Evolutionary conservation across 1,284 basidiomycete genomes (phyloP).

Genomic region (Sanghuangporus weigelae): DNA sequence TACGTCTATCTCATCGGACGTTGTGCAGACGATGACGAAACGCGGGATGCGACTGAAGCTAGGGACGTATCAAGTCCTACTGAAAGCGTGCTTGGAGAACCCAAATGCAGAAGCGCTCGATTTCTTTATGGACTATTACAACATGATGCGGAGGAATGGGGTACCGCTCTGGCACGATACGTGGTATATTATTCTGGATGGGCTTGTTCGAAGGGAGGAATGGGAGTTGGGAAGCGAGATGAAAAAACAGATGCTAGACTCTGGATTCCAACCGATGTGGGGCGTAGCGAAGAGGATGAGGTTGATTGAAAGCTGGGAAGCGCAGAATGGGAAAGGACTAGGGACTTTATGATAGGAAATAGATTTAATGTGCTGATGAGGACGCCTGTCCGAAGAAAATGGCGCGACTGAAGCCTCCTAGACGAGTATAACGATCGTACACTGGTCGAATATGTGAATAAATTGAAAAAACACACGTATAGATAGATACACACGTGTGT

Average conservation of each 20-base stretch:
- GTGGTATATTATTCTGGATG: slow-evolving; percentile 69
- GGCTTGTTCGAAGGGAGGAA: slow-evolving; percentile 48
- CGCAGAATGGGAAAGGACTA: not conserved
- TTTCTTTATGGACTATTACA: slow-evolving; percentile 57
- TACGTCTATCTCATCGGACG: slow-evolving; percentile 41
- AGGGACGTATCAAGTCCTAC: slow-evolving; percentile 70
- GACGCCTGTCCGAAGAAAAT: slow-evolving; percentile 54
- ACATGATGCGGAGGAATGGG: slow-evolving; percentile 52
- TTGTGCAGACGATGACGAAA: slow-evolving; percentile 56
- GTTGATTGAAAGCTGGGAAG: slow-evolving; percentile 25
- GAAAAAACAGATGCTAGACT: slow-evolving; percentile 50
- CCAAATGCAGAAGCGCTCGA: slow-evolving; percentile 41
- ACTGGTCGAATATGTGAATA: slow-evolving; percentile 35
- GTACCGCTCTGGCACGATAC: slow-evolving; percentile 56
- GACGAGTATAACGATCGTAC: slow-evolving; percentile 63
- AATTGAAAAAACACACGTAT: not conserved
- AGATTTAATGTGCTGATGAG: slow-evolving; percentile 19
- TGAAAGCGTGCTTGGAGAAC: slow-evolving; percentile 57
- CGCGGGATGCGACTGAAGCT: slow-evolving; percentile 49
- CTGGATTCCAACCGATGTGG: slow-evolving; percentile 33
- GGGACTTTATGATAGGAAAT: not conserved
- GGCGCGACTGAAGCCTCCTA: slow-evolving; percentile 55
- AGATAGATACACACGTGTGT: slow-evolving; percentile 62
- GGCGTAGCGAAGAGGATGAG: slow-evolving; percentile 37
- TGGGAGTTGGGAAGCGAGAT: slow-evolving; percentile 57